Evolutionary conservation across 345 rosid genomes (phyloP).

Genomic region (Hibiscus tridactylites): DNA sequence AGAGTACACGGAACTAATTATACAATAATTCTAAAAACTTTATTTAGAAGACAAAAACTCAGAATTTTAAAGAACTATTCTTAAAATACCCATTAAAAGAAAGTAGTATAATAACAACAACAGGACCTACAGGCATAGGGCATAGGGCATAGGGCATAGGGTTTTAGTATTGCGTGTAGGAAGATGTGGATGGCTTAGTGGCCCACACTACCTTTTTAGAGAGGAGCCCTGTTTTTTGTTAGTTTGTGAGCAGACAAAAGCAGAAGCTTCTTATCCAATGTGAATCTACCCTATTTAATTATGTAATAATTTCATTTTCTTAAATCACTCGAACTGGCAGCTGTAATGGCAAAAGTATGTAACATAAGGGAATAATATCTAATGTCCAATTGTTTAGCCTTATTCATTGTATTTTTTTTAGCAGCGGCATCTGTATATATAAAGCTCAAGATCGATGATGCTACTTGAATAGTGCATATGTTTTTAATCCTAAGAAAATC

Average conservation of each 20-base stretch:
- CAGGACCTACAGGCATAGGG: neutral
- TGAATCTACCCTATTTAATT: neutral
- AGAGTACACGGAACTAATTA: conserved; percentile 11
- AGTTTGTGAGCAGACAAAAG: conserved; percentile 45
- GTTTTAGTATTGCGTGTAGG: conserved; percentile 29
- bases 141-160: neutral
- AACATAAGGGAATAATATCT: neutral
- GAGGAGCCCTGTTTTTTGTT: conserved; percentile 25
- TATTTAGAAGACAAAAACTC: neutral
- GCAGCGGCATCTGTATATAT: conserved; percentile 27
- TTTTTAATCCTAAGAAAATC: neutral
- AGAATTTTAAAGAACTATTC: neutral
- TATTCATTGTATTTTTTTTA: neutral
- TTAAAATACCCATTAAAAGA: neutral
- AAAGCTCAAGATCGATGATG: conserved; percentile 26
- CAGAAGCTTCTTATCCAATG: conserved; percentile 43
- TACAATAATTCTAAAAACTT: no score
- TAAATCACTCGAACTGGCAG: neutral
- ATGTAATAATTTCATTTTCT: neutral
- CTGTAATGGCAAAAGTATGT: conserved; percentile 27
- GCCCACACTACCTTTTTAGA: conserved; percentile 24
- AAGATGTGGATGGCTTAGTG: conserved; percentile 29
- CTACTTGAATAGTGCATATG: conserved; percentile 2
- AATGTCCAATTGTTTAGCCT: conserved; percentile 13
- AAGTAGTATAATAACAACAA: neutral